Evolutionary conservation across 257 asterid species (phyloP).

Genomic region (Marsdenia floribunda): DNA sequence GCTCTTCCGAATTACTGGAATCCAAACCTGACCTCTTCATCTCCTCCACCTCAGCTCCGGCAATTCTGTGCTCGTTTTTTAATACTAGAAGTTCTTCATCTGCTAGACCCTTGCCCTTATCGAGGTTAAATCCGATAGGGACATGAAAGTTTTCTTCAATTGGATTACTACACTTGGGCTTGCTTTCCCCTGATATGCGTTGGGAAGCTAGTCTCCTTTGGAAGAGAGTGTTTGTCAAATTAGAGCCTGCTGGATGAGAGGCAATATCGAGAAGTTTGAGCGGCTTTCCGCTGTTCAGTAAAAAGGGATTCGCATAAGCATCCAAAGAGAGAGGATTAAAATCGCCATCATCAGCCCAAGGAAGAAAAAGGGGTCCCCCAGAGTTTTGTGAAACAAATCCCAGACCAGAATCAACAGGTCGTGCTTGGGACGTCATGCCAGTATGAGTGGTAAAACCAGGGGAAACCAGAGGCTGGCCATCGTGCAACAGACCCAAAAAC

Average conservation of each 20-base stretch:
- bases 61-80: not conserved
- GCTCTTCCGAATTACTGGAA: constrained; percentile 3
- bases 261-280: constrained; percentile 7
- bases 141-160: constrained; percentile 4
- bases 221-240: not conserved
- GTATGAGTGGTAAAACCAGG: not conserved
- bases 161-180: not conserved
- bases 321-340: constrained; percentile 9
- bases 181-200: not conserved
- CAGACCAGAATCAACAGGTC: constrained; percentile 6
- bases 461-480: constrained; percentile 9
- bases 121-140: constrained; percentile 1
- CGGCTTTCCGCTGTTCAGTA: not conserved
- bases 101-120: constrained; percentile 10
- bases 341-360: constrained; percentile 5
- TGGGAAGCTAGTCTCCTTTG: constrained; percentile 9
- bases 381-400: constrained; percentile 10
- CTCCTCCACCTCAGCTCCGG: not conserved
- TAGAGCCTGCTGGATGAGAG: not conserved
- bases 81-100: not conserved
- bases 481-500: constrained; percentile 2
- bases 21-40: constrained; percentile 5
- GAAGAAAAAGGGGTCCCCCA: constrained; percentile 3
- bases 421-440: not conserved
- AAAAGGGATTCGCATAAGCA: constrained; percentile 12